Evolutionary conservation across 805 yeast species (phyloP).

Genomic region (Pichia ethanolica): DNA sequence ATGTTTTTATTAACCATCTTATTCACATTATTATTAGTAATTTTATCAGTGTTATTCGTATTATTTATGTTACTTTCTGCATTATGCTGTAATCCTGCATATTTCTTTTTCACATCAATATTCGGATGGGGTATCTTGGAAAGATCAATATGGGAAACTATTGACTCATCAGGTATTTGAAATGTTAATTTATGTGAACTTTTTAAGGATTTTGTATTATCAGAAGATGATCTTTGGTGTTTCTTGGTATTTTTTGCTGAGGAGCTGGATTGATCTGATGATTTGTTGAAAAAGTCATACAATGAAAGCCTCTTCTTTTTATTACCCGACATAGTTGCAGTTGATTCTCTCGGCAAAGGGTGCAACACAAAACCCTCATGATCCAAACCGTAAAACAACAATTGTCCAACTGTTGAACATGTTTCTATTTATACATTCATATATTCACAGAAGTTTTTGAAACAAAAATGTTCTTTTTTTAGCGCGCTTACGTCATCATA

Average conservation of each 20-base stretch:
- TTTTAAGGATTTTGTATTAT: neutral
- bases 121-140: neutral
- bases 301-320: constrained; percentile 11
- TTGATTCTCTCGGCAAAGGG: neutral
- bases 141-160: constrained; percentile 2
- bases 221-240: constrained; percentile 1
- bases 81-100: neutral
- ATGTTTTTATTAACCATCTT: too few species aligned
- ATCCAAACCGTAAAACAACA: too few species aligned
- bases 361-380: too few species aligned
- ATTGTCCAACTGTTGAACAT: too few species aligned
- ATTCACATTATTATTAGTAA: too few species aligned
- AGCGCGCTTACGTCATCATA: neutral
- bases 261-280: constrained; percentile 2
- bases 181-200: constrained; percentile 2
- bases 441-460: too few species aligned
- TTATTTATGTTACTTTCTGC: too few species aligned
- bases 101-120: neutral
- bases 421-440: too few species aligned
- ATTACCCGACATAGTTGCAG: neutral
- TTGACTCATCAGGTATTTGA: constrained; percentile 7
- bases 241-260: neutral
- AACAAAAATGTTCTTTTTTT: too few species aligned
- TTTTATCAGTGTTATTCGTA: neutral
- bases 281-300: constrained; percentile 9